Conservation (phyloP, 192 early-diverging fungal genomes). For the Coemansia sp. region DNA sequence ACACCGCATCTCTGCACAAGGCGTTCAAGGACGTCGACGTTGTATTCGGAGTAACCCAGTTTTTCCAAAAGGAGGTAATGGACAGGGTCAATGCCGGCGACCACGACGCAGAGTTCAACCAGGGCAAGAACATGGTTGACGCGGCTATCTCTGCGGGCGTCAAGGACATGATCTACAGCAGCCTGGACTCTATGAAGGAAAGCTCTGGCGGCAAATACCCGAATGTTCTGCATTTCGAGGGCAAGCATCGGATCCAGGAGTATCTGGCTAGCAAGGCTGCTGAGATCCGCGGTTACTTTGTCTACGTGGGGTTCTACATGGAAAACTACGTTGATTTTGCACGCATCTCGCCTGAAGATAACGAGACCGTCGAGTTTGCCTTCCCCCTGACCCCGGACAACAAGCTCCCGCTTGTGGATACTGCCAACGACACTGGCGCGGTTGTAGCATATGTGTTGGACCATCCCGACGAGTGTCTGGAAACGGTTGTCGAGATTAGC, state of each 20-base stretch:
- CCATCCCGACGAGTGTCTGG: constrained; percentile 26
- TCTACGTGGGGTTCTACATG: constrained; percentile 37
- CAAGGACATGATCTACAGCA: constrained; percentile 25
- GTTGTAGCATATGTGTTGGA: constrained; percentile 37
- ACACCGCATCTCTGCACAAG: constrained; percentile 18
- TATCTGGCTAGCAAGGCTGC: constrained; percentile 29
- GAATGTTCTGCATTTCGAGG: constrained; percentile 30
- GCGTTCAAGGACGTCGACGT: constrained; percentile 22
- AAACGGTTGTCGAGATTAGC: constrained; percentile 13
- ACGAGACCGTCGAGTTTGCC: constrained; percentile 31
- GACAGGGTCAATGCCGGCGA: constrained; percentile 13
- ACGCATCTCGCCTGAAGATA: constrained; percentile 34
- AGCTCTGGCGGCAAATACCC: constrained; percentile 27
- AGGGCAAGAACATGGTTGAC: constrained; percentile 41
- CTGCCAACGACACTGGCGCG: constrained; percentile 28
- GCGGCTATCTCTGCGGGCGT: constrained; percentile 31
- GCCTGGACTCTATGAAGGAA: constrained; percentile 25
- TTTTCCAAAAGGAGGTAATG: constrained; percentile 15
- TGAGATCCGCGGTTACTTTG: constrained; percentile 18
- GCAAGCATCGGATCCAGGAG: constrained; percentile 33
- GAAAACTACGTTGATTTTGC: constrained; percentile 30
- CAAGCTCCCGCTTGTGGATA: constrained; percentile 34
- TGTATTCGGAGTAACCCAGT: constrained; percentile 42
- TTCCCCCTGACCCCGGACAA: constrained; percentile 20
- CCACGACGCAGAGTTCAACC: constrained; percentile 25